Base-by-base conservation (phyloP, 108 stramenopile genomes). In the Stephanodiscus triporus region DNA sequence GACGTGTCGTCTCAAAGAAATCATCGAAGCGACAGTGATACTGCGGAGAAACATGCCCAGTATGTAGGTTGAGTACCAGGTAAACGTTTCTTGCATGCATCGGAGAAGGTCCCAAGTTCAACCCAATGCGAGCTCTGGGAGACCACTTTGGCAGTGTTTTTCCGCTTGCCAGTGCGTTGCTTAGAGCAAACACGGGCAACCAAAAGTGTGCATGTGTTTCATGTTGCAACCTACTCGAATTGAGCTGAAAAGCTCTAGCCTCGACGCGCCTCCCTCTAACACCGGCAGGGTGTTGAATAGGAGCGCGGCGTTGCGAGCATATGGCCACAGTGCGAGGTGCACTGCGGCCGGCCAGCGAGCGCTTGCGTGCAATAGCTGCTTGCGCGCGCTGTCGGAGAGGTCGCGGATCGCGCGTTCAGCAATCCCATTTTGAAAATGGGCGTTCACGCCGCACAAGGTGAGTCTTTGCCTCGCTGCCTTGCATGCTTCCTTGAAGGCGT, bases 11-110 rank as follows among this genome's bases (percentile, higher is more conserved):
- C 56, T 74, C 51, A 38, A 74, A 74, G 30, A 54, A 66, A 17
- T 74, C 64, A 24, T 74, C 64, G 38, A 60, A 60, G 17, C 34
- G 23, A 23, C 70, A 62, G 54, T 77, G 75, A 38, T 51, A 82
- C 30, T 76, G 81, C 13, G 81, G 81, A 32, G 76, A 77, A 0
- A 77, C 81, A 36, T 73, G 20, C 23, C 81, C 81, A 8, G 76
- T 82, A n/a, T 2, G 37, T 9, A 62, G 64, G 51, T 66, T 72
- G 34, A 77, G 66, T 2, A 77, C 71, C 30, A 82, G 20, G 3
- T 19, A 55, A 3, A 55, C 54, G 24, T 55, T 55, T 2, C 23
- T 19, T 55, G 54, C 54, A 43, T 19, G 47, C 26, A 10, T 76
- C 63, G 14, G 63, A 0, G 64, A 66, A 2, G 38, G 65, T 23